These are phyloP conservation scores for Populus hybrid DNA, from an alignment of 441 rosid genomes.

Conservation along the genomic window DNA sequence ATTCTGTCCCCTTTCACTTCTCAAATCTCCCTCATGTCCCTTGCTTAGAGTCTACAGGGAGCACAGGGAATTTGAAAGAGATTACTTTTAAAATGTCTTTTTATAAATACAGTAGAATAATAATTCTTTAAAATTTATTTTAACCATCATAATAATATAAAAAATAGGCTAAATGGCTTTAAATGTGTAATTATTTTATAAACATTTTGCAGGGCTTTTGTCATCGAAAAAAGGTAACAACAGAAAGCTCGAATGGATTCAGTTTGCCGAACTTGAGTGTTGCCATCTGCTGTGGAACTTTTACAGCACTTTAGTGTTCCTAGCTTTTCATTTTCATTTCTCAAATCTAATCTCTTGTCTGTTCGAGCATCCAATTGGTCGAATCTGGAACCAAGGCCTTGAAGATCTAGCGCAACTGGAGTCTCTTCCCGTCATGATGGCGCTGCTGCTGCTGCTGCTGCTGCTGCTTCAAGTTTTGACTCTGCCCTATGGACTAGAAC, in stretches of 20 bases:
- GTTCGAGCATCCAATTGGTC: neutral
- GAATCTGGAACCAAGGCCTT: neutral
- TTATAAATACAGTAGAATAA: too few species aligned
- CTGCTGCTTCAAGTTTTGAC: constrained; percentile 25
- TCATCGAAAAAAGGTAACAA: neutral
- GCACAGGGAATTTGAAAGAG: too few species aligned
- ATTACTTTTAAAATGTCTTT: too few species aligned
- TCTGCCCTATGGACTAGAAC: constrained; percentile 11
- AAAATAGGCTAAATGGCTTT: too few species aligned
- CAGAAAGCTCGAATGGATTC: too few species aligned
- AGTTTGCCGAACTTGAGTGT: constrained; percentile 12
- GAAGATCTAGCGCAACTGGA: too few species aligned
- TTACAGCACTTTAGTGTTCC: neutral
- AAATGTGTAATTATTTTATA: too few species aligned
- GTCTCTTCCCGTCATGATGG: neutral
- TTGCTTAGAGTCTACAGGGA: neutral
- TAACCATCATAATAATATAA: too few species aligned
- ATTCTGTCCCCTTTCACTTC: constrained; percentile 52
- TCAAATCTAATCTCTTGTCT: constrained; percentile 7
- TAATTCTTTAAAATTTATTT: too few species aligned
- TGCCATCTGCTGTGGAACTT: neutral
- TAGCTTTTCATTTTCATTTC: neutral
- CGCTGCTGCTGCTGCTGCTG: neutral
- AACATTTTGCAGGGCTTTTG: neutral
- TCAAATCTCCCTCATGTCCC: constrained; percentile 36